phyloP scores from a whole-genome alignment of 2,329 filamentous ascomycete genomes.

The Stachybotrys echinatus region DNA sequence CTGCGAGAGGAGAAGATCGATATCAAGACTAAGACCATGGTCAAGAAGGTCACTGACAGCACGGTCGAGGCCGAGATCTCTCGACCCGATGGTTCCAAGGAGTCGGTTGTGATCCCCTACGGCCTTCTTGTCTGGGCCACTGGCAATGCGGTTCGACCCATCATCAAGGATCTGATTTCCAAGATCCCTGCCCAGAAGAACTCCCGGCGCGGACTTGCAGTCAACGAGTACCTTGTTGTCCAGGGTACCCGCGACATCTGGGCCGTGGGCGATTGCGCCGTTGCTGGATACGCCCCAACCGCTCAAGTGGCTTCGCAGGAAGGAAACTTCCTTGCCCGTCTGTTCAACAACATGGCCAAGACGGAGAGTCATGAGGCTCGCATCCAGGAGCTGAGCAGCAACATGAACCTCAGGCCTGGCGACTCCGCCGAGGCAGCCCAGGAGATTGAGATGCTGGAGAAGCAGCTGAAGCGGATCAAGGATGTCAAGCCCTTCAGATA shows the following conservation, averaged over 20 bases:
- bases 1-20: conserved; percentile 98
- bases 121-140: conserved; percentile 98
- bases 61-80: conserved; percentile 85
- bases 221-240: conserved; percentile 98
- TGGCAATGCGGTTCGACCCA: conserved; percentile 84
- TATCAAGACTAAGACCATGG: conserved; percentile 98
- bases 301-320: conserved; percentile 96
- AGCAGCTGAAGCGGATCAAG: conserved; percentile 81
- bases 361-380: conserved; percentile 76
- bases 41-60: conserved; percentile 93
- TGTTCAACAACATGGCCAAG: conserved; percentile 99
- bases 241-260: conserved; percentile 96
- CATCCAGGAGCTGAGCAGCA: conserved; percentile 62
- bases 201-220: conserved; percentile 87
- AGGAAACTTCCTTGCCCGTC: conserved; percentile 85
- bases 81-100: conserved; percentile 78
- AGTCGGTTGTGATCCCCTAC: conserved; percentile 77
- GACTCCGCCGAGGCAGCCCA: conserved; percentile 62
- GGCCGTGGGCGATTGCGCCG: conserved; percentile 95
- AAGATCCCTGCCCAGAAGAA: conserved; percentile 94
- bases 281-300: conserved; percentile 95
- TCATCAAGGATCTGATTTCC: conserved; percentile 86
- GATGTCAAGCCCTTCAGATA: conserved; percentile 98
- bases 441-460: conserved; percentile 83
- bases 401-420: conserved; percentile 54